Evolutionary conservation across 257 asterid species (phyloP).

Genomic region (Scutellaria barbata): DNA sequence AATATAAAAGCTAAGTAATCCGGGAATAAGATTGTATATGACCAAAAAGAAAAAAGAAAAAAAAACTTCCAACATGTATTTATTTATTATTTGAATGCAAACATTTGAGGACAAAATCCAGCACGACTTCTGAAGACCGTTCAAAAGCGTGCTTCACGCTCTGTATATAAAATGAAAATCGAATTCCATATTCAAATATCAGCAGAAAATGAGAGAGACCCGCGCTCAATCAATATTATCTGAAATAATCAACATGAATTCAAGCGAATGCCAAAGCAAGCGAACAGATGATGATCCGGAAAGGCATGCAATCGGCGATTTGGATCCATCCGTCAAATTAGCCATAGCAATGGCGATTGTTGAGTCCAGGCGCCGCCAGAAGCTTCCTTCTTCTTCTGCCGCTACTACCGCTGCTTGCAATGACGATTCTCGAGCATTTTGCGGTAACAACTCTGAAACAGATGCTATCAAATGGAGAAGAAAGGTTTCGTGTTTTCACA

Average conservation of each 20-base stretch:
- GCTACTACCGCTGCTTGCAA: constrained; percentile 31
- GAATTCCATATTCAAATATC: constrained; percentile 20
- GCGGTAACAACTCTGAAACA: constrained; percentile 39
- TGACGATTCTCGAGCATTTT: constrained; percentile 28
- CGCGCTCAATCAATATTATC: constrained; percentile 34
- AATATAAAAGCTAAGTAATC: no score
- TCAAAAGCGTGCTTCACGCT: neutral
- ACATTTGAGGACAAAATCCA: no score
- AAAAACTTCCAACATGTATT: no score
- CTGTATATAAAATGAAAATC: neutral
- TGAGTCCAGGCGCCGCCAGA: constrained; percentile 61
- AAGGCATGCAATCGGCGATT: constrained; percentile 34
- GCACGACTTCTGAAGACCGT: constrained; percentile 22
- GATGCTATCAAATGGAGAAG: constrained; percentile 73
- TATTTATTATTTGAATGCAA: no score
- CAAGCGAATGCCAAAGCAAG: no score
- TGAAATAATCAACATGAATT: constrained; percentile 36
- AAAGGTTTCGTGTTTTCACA: constrained; percentile 48
- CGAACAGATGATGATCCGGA: constrained; percentile 34
- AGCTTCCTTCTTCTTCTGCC: constrained; percentile 36
- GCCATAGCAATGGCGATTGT: constrained; percentile 74
- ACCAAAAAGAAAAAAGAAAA: no score
- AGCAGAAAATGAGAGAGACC: neutral
- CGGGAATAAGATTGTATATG: no score
- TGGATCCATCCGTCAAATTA: constrained; percentile 58